Evolutionary conservation across 352 stramenopile species (phyloP), one percentile per base, ranked within the genome.

Genomic region (Phytopythium ostracodes): DNA sequence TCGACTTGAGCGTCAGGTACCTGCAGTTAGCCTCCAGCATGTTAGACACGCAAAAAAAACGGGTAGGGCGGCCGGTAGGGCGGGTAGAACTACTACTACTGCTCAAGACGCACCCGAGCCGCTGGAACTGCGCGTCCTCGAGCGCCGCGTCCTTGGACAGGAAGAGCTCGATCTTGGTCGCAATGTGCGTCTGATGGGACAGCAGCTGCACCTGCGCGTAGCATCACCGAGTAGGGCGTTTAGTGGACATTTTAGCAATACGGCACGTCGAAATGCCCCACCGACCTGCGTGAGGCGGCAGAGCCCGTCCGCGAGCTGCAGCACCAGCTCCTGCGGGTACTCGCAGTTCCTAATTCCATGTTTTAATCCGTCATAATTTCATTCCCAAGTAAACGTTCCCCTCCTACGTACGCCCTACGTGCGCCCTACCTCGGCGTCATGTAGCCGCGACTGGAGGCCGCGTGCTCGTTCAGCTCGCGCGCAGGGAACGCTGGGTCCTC

Each of bases 121-220:
- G 72, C 50, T 74, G 64, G 62, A 94, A 98, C 35, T 66, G 49
- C 9, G 84, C 84, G 50, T 77, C 66, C 7, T 84, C 60, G 14
- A 88, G 72, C 17, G 43, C 67, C 9, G 62, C 49, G 18, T 83
- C 67, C 35, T 65, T 72, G 20, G 86, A 88, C 40, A 98, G 72
- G 60, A 96, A 98, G 1, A 98, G 72, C 64, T 98, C 94, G 54
- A 98, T 92, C 62, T 95, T 97, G 58, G 88, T 94, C 47, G 92
- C 82, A 53, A 98, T 97, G 63, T 97, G 90, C 22, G 73, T 93
- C 76, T 98, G 84, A 58, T 98, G 92, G 8, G 88, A 97, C 27
- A 98, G 73, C 29, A 98, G 70, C 59, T 98, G 91, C 50, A 96
- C 76, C 68, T 78, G 12, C 5, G 22, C 31, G 8, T 24, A 11